Evolutionary conservation across 2,329 filamentous ascomycete genomes (phyloP), one percentile per base, ranked within the genome.

Genomic region (Diaporthe longicolla): DNA sequence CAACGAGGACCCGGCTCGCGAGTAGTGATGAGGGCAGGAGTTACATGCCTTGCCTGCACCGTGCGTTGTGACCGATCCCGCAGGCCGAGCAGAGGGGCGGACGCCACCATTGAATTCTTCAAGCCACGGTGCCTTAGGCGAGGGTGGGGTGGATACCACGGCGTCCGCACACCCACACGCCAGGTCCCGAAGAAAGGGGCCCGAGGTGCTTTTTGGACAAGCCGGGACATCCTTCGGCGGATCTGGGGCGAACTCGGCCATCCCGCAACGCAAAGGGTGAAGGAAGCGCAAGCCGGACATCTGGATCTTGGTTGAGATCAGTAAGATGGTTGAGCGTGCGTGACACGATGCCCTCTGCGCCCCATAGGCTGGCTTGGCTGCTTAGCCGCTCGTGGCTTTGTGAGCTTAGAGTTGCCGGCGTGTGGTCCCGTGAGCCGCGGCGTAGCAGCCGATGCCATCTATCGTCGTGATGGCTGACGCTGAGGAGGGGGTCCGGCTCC

Each of bases 401-500:
- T 17, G 45, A n/a, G 21, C 45, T 50, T 50, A 50, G 21, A 37
- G 45, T 50, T 4, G 54, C 54, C 26, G 57, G 21, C 37, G 57
- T 35, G 19, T 40, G 37, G 8, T 24, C 43, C 29, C 29, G 50
- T 66, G 61, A 35, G 29, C 21, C 61, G 45, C 61, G 43, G 45
- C 21, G 48, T 52, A 29, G 29, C 11, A 37, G 29, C 29, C 63
- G 32, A 35, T 52, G 63, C 29, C 48, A 68, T 68, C 63, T 21
- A 17, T 40, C 58, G 21, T 63, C 24, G 17, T 21, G 17, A 63
- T 63, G 59, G 59, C 59, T 29, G 43, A 45, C 59, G 59, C 21
- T 54, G 48, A 32, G 32, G 40, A 43, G 32, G 32, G 15, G 63
- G 10, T 35, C 63, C 63, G 63, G 63, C 48, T 68, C 63, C 63